Base-by-base conservation (phyloP, 345 rosid species). In the Xanthoceras sorbifolium region DNA sequence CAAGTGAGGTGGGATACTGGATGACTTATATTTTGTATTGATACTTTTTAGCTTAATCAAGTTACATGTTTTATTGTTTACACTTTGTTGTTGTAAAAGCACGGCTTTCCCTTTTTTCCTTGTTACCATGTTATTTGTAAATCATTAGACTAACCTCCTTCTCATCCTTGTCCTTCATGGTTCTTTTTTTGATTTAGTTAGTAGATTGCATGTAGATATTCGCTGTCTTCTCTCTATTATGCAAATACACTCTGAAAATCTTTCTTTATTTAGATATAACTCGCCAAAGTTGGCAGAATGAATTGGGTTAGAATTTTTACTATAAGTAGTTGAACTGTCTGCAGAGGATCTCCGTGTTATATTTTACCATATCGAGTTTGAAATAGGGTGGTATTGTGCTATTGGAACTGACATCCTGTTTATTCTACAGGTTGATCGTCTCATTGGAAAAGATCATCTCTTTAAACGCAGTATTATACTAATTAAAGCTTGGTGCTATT, bases 401-500 rank as follows among this genome's bases (percentile, higher is more conserved):
- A 75, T 72, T 78, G 55, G 23, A 69, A 71, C 79, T 77, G 68
- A 86, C 44, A 28, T 76, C 23, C 64, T 69, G 69, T 54, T 81
- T 70, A 68, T 80, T 76, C n/a, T 46, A 64, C 87, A 94, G 97
- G 92, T 91, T 15, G 93, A 92, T 76, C 75, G 76, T 44, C 80
- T 86, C 78, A 92, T 94, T 80, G 91, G 87, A 38, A 88, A 94
- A 85, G 89, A 89, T 76, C 89, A 94, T 84, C 88, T 94, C 48
- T 92, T 92, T 71, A 91, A 94, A 83, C 89, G 97, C 77, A 94
- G 96, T 79, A 87, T 92, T 79, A 89, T 94, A 84, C 82, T 94
- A 71, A 87, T 91, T 32, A 94, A 94, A 81, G 93, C 97, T 69
- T 94, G 98, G 98, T 92, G 97, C 86, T 94, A 92, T 81, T 91